These are phyloP conservation scores for Trypanosoma vivax DNA, from an alignment of 208 protist genomes.

Conservation along the genomic window DNA sequence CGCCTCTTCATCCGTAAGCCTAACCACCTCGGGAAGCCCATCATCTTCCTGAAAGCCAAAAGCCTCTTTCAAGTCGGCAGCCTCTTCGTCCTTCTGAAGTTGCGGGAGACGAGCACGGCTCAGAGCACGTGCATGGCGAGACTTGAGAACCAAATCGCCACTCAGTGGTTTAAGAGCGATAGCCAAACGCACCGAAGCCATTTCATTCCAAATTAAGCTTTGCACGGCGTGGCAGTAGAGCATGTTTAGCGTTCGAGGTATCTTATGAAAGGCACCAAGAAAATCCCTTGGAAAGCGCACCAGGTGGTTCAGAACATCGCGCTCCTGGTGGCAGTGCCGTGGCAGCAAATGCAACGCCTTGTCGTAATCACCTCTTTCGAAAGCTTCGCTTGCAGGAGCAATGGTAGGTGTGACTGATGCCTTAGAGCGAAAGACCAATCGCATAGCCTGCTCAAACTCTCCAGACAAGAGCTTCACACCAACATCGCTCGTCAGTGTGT, in stretches of 20 bases:
- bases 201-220: constrained; percentile 90
- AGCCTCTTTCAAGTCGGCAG: constrained; percentile 1
- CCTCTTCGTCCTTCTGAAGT: neutral
- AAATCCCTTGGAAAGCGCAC: constrained; percentile 57
- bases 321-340: constrained; percentile 74
- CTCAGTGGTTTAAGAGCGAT: constrained; percentile 30
- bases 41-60: neutral
- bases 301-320: constrained; percentile 81
- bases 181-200: constrained; percentile 82
- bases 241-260: constrained; percentile 82
- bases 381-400: constrained; percentile 18
- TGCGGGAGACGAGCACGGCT: neutral
- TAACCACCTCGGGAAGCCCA: constrained; percentile 40
- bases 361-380: constrained; percentile 32
- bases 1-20: constrained; percentile 57
- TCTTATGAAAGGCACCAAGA: constrained; percentile 45
- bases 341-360: constrained; percentile 47
- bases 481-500: constrained; percentile 87
- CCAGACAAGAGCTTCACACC: constrained; percentile 75
- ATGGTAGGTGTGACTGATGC: constrained; percentile 51
- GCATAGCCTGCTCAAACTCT: constrained; percentile 56
- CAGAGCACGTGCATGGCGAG: constrained; percentile 23
- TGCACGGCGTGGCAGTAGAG: constrained; percentile 94
- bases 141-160: constrained; percentile 83
- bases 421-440: constrained; percentile 68